Conservation (phyloP, 257 asterid species). For the Nicotiana benthamiana region DNA sequence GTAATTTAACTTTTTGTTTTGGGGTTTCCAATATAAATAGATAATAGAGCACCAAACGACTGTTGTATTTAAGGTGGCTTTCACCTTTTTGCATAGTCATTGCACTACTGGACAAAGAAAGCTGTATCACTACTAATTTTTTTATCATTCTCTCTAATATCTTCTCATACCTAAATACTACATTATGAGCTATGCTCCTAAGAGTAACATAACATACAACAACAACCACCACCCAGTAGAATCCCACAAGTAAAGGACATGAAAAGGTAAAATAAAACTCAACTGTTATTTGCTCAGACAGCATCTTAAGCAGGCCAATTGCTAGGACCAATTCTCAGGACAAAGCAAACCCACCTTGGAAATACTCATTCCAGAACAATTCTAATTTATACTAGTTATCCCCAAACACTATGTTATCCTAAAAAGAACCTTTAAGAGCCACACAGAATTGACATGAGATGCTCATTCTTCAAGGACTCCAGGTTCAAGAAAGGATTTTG, state of each 20-base stretch:
- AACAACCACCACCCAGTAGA: too few species aligned
- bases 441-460: neutral
- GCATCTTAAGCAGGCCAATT: neutral
- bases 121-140: neutral
- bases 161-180: neutral
- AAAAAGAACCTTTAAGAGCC: neutral
- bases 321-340: neutral
- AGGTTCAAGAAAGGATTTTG: neutral
- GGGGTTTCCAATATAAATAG: too few species aligned
- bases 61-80: neutral
- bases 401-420: neutral
- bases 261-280: neutral
- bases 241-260: too few species aligned
- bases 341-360: neutral
- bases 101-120: neutral
- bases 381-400: neutral
- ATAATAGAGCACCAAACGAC: neutral
- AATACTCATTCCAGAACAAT: neutral
- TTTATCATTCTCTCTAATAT: neutral
- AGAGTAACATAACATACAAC: too few species aligned
- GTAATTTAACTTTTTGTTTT: too few species aligned
- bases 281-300: neutral
- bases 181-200: neutral
- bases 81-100: neutral
- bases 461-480: neutral